phyloP scores from a whole-genome alignment of 305 asterid genomes.

The Coffea humblotiana region DNA sequence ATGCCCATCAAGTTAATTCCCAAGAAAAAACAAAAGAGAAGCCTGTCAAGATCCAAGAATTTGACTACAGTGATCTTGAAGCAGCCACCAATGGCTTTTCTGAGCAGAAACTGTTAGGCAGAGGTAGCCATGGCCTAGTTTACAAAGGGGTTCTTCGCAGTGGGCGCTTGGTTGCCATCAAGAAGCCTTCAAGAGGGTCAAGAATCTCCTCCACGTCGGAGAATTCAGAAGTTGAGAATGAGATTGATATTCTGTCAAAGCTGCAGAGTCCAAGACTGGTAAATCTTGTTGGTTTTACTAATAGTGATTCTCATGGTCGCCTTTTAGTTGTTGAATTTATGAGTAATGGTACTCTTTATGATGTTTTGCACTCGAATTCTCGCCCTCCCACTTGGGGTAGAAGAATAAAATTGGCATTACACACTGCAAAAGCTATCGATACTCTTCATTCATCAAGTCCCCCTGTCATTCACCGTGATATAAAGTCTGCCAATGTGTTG shows the following conservation, averaged over 20 bases:
- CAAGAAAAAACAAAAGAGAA: slow-evolving; percentile 30
- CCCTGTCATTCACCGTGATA: slow-evolving; percentile 76
- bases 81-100: slow-evolving; percentile 79
- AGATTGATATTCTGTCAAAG: slow-evolving; percentile 65
- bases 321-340: slow-evolving; percentile 83
- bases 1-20: slow-evolving; percentile 22
- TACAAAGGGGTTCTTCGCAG: slow-evolving; percentile 71
- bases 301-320: slow-evolving; percentile 43
- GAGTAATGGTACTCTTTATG: slow-evolving; percentile 81
- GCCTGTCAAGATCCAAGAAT: slow-evolving; percentile 63
- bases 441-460: slow-evolving; percentile 61
- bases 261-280: slow-evolving; percentile 70
- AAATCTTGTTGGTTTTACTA: slow-evolving; percentile 74
- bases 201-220: slow-evolving; percentile 28
- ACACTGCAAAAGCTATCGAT: slow-evolving; percentile 73
- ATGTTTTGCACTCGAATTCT: slow-evolving; percentile 59
- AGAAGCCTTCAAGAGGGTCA: slow-evolving; percentile 55
- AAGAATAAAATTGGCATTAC: slow-evolving; percentile 66
- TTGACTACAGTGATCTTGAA: slow-evolving; percentile 71
- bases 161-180: slow-evolving; percentile 72
- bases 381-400: slow-evolving; percentile 76
- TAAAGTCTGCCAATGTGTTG: slow-evolving; percentile 84
- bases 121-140: slow-evolving; percentile 86
- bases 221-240: slow-evolving; percentile 72
- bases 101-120: slow-evolving; percentile 57